Conservation (phyloP, 495 filamentous ascomycete genomes). For the Penicillium cosmopolitanum region DNA sequence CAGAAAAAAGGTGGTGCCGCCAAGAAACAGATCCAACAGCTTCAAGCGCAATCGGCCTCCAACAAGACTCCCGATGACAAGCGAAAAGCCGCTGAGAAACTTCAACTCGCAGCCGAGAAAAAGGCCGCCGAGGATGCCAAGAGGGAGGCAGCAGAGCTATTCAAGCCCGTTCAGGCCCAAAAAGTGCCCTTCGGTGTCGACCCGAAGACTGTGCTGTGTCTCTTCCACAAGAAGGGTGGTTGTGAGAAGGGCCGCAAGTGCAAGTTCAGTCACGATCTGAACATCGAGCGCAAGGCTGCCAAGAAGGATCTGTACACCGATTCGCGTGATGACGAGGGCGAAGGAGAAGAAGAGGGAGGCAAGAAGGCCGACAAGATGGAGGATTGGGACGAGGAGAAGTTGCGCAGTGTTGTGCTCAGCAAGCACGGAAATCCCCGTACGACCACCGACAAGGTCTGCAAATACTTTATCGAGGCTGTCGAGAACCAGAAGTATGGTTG, state of each 20-base stretch:
- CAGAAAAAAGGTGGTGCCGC: constrained; percentile 91
- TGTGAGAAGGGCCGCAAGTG: constrained; percentile 98
- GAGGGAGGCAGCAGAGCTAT: constrained; percentile 78
- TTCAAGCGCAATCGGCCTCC: constrained; percentile 69
- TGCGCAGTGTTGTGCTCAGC: constrained; percentile 84
- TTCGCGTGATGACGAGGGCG: constrained; percentile 66
- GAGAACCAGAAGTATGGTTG: constrained; percentile 99
- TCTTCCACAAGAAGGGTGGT: constrained; percentile 93
- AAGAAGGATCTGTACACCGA: constrained; percentile 95
- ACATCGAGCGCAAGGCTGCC: constrained; percentile 83
- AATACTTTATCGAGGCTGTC: constrained; percentile 96
- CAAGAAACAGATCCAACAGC: constrained; percentile 83
- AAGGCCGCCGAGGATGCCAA: constrained; percentile 80
- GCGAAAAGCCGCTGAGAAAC: constrained; percentile 86
- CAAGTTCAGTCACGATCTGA: constrained; percentile 94
- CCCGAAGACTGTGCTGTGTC: constrained; percentile 96
- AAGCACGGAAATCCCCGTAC: constrained; percentile 98
- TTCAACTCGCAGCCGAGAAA: constrained; percentile 82
- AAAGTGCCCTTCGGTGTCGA: constrained; percentile 98
- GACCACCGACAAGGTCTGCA: constrained; percentile 98
- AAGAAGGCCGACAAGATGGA: constrained; percentile 93
- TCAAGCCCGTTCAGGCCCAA: constrained; percentile 92
- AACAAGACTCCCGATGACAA: constrained; percentile 84
- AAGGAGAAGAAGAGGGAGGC: constrained; percentile 61
- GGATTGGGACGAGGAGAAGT: constrained; percentile 96